Conservation (phyloP, 1,284 basidiomycete genomes). For the Limonomyces culmigenus region DNA sequence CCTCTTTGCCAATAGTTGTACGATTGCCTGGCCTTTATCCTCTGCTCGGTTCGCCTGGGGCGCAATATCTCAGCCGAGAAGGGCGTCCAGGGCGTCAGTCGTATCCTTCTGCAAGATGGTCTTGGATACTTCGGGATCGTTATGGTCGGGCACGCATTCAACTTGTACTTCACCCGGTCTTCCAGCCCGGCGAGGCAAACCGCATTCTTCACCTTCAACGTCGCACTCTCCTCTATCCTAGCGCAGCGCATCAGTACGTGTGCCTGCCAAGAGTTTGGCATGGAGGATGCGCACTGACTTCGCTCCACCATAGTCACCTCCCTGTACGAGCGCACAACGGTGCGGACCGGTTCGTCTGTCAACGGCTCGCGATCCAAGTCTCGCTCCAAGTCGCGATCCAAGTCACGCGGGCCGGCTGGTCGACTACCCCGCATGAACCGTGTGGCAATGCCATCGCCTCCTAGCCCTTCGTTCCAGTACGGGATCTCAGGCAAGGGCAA, state of each 20-base stretch:
- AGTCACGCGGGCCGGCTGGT: too few relatives aligned
- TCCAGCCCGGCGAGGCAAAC: not conserved
- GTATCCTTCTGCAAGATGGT: too few relatives aligned
- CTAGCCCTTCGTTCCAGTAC: too few relatives aligned
- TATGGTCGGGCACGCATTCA: not conserved
- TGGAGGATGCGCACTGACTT: not conserved
- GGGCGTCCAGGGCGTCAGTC: not conserved
- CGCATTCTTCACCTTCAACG: not conserved
- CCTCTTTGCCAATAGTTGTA: too few relatives aligned
- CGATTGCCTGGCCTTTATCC: not conserved
- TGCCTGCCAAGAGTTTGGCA: not conserved
- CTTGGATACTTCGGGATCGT: not conserved
- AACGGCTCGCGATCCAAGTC: too few relatives aligned
- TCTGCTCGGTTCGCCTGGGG: not conserved
- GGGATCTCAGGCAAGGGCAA: too few relatives aligned
- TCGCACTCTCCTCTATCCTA: not conserved
- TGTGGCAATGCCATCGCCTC: too few relatives aligned
- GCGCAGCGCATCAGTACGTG: not conserved
- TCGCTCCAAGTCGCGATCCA: too few relatives aligned
- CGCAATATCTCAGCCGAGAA: not conserved
- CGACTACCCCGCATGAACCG: too few relatives aligned
- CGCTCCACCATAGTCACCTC: not conserved
- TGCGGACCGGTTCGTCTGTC: too few relatives aligned
- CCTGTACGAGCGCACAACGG: not conserved
- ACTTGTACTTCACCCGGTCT: not conserved